Conservation (phyloP, 345 rosid species). For the Stellera chamaejasme region DNA sequence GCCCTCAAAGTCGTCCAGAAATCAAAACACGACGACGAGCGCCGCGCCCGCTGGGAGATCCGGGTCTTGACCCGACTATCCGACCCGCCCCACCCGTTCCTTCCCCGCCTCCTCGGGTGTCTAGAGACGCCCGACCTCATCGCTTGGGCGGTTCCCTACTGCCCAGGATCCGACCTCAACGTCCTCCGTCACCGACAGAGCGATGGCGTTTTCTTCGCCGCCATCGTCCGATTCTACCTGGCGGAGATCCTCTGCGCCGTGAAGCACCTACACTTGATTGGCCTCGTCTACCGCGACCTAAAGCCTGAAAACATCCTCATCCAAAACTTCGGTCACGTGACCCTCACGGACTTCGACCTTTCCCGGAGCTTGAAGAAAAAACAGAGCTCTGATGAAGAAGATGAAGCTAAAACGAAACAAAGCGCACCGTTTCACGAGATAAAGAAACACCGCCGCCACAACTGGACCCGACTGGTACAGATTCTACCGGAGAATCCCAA, state of each 20-base stretch:
- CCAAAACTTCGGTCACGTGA: slow-evolving; percentile 78
- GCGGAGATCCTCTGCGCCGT: slow-evolving; percentile 86
- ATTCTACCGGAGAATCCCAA: too few species aligned
- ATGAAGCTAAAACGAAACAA: slow-evolving; percentile 5
- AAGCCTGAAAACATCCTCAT: slow-evolving; percentile 87
- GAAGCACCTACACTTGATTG: slow-evolving; percentile 64
- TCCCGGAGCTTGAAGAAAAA: slow-evolving; percentile 42
- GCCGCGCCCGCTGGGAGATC: slow-evolving; percentile 89
- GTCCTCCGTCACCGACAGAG: slow-evolving; percentile 66
- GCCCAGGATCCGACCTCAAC: slow-evolving; percentile 92
- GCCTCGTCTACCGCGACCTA: slow-evolving; percentile 75
- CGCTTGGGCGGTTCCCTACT: slow-evolving; percentile 83
- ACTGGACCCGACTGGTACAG: too few species aligned
- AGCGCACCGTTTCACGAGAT: background rate
- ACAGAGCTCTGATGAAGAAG: slow-evolving; percentile 6
- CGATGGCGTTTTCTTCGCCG: slow-evolving; percentile 73
- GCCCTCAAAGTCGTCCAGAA: slow-evolving; percentile 72
- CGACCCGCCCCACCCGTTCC: slow-evolving; percentile 52
- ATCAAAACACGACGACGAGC: slow-evolving; percentile 44
- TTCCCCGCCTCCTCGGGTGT: slow-evolving; percentile 58
- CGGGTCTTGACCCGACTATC: slow-evolving; percentile 50
- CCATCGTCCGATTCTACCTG: slow-evolving; percentile 66
- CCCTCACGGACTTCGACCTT: slow-evolving; percentile 93
- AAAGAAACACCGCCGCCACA: background rate
- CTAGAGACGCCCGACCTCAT: slow-evolving; percentile 58